Evolutionary conservation across 2,329 filamentous ascomycete species (phyloP).

Genomic region (Fusarium nelsonii): DNA sequence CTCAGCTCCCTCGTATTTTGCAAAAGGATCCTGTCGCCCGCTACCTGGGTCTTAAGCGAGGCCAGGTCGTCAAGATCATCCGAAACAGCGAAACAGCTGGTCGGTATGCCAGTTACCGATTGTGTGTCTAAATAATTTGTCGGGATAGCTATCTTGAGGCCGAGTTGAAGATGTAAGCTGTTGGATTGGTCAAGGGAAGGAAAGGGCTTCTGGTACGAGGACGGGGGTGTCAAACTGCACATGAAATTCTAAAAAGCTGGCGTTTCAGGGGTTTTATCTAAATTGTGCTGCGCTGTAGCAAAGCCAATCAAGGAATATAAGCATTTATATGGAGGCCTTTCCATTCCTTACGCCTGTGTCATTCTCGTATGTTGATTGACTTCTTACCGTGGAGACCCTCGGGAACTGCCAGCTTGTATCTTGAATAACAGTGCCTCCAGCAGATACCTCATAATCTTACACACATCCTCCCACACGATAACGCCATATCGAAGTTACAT

Average conservation of each 20-base stretch:
- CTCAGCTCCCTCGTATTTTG: constrained; percentile 92
- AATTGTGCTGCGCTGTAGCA: constrained; percentile 46
- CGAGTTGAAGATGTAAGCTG: constrained; percentile 9
- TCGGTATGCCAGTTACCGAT: constrained; percentile 92
- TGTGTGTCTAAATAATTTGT: constrained; percentile 65
- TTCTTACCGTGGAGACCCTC: not conserved
- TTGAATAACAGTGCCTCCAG: not conserved
- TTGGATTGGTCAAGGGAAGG: constrained; percentile 30
- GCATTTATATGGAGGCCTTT: constrained; percentile 7
- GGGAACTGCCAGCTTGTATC: not conserved
- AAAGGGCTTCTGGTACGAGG: constrained; percentile 39
- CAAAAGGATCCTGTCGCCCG: constrained; percentile 91
- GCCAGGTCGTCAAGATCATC: constrained; percentile 98
- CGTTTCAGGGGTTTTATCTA: constrained; percentile 50
- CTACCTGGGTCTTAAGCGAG: constrained; percentile 89
- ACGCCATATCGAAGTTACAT: not conserved
- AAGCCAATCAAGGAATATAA: constrained; percentile 44
- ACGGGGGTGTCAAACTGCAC: constrained; percentile 49
- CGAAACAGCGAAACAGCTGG: constrained; percentile 94
- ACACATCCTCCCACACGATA: not conserved
- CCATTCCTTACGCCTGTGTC: not conserved
- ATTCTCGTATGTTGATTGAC: not conserved
- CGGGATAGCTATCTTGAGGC: not conserved
- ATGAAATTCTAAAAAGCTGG: constrained; percentile 50
- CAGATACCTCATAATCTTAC: not conserved